These are phyloP conservation scores for Pisolithus sp. DNA, from an alignment of 768 basidiomycete genomes.

Conservation along the genomic window DNA sequence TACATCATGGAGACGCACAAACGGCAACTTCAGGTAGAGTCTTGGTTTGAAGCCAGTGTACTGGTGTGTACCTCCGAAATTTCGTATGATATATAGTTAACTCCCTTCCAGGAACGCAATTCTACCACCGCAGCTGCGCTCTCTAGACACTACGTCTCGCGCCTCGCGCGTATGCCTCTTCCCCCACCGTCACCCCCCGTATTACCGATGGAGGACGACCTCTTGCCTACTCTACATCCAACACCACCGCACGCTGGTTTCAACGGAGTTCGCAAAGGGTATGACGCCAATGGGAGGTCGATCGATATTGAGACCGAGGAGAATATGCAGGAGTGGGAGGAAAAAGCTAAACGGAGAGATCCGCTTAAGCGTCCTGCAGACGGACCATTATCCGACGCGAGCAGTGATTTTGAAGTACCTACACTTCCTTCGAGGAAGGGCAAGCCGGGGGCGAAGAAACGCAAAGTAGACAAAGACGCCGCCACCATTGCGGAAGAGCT, in stretches of 20 bases:
- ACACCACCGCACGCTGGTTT: constrained; percentile 30
- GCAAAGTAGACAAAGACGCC: constrained; percentile 47
- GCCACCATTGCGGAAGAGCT: constrained; percentile 41
- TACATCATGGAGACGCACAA: constrained; percentile 70
- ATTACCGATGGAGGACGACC: constrained; percentile 28
- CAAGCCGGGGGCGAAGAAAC: constrained; percentile 51
- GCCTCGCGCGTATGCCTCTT: constrained; percentile 40
- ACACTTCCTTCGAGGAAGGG: constrained; percentile 27
- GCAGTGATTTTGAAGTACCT: constrained; percentile 50
- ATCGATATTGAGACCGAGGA: constrained; percentile 41
- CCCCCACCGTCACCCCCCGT: constrained; percentile 35
- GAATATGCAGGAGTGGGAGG: constrained; percentile 51
- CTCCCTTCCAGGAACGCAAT: constrained; percentile 58
- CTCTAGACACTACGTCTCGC: constrained; percentile 32
- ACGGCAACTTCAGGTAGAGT: constrained; percentile 65
- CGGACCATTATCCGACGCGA: constrained; percentile 47
- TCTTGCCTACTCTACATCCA: constrained; percentile 28
- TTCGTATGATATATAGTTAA: constrained; percentile 1
- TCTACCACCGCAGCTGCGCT: constrained; percentile 44
- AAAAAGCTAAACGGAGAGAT: constrained; percentile 40
- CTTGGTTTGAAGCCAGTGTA: constrained; percentile 64
- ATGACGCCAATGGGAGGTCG: constrained; percentile 17
- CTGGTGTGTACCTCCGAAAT: constrained; percentile 38
- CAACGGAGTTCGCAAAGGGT: constrained; percentile 18
- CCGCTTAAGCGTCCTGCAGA: constrained; percentile 45